Evolutionary conservation across 2,329 filamentous ascomycete species (phyloP), one percentile per base, ranked within the genome.

Genomic region (Fusarium sp.): DNA sequence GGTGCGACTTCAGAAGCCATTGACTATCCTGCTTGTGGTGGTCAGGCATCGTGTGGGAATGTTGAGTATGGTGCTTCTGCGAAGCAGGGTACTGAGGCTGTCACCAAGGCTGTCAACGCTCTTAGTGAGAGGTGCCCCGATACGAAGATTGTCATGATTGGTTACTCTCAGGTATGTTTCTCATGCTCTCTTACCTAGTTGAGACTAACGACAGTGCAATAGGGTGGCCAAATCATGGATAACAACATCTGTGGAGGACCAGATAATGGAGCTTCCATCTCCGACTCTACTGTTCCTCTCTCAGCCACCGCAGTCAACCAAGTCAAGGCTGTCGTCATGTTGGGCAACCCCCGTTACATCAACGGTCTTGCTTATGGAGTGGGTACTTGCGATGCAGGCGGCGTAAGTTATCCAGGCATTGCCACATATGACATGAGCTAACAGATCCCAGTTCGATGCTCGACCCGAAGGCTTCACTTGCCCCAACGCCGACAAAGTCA

Each of bases 221-320:
- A 89, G 84, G 89, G 89, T 18, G 87, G 86, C 5, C 87, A 91
- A 73, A 90, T 91, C 73, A 86, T 89, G 79, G 88, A 91, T 71
- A 88, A 89, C 68, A 88, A 88, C 4, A 77, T 90, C 46, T 91
- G 88, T 65, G 88, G 89, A n/a, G 89, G 88, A 32, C 83, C 82
- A 1, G 85, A 87, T 29, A 75, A 81, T 1, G 84, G 82, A 22
- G 77, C 83, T 51, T 82, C 83, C 27, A 82, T 83, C 64, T 77
- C 80, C 2, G 82, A 82, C 49, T 82, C 84, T 3, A 80, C 81
- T 0, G 79, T 84, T 1, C 79, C 80, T 3, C 77, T 87, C 7
- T 81, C 80, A 4, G 80, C 83, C 0, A 81, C 80, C 8, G 86
- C 88, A 5, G 78, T 89, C 10, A 80, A 78, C 6, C 84, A 85